phyloP scores from a whole-genome alignment of 352 stramenopile species.

The Phytopythium helicoides region DNA sequence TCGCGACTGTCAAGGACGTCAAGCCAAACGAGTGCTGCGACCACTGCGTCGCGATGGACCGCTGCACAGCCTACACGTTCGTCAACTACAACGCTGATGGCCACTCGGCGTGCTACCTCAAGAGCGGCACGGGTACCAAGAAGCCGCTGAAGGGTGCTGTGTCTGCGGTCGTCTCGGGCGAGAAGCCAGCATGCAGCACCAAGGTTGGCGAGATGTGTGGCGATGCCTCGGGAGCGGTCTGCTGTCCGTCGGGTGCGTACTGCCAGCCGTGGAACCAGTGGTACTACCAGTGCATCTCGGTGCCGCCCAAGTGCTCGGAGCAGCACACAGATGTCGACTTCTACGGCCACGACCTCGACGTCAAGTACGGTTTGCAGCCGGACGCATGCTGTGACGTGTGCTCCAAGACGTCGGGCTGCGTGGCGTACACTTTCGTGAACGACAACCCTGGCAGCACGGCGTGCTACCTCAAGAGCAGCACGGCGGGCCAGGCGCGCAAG shows the following conservation, averaged over 20 bases:
- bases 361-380: conserved; percentile 15
- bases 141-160: too few species aligned
- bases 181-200: too few species aligned
- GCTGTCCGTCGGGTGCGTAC: conserved; percentile 7
- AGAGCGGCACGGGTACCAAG: conserved; percentile 20
- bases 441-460: conserved; percentile 11
- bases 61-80: conserved; percentile 34
- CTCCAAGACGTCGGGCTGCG: too few species aligned
- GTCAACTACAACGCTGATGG: conserved; percentile 32
- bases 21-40: conserved; percentile 22
- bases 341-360: conserved; percentile 38
- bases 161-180: too few species aligned
- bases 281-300: conserved; percentile 43
- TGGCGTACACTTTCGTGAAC: conserved; percentile 33
- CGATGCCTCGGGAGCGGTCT: too few species aligned
- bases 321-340: conserved; percentile 41
- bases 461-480: conserved; percentile 25
- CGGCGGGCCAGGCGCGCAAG: conserved; percentile 10
- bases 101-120: conserved; percentile 32
- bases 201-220: too few species aligned
- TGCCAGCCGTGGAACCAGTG: conserved; percentile 18
- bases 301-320: conserved; percentile 26
- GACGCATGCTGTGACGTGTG: conserved; percentile 14
- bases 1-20: conserved; percentile 19
- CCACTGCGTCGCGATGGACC: conserved; percentile 14